These are phyloP conservation scores for Lentinula lateritia DNA, from an alignment of 768 basidiomycete species.

Conservation along the genomic window DNA sequence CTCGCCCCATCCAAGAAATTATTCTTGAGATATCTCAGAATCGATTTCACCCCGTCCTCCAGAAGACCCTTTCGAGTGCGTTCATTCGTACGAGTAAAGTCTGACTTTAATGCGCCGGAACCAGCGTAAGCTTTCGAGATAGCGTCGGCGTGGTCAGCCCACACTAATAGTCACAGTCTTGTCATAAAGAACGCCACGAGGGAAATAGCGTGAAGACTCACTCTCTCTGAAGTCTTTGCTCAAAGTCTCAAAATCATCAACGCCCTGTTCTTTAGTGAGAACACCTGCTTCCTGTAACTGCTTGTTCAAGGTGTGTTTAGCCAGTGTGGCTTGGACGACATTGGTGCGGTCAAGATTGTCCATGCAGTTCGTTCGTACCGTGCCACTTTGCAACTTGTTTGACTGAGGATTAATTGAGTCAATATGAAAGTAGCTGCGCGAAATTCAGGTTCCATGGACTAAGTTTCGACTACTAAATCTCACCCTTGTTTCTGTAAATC, in stretches of 20 bases:
- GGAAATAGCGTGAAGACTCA: conserved; percentile 32
- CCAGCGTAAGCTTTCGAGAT: conserved; percentile 91
- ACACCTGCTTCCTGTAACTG: conserved; percentile 76
- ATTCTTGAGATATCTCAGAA: conserved; percentile 87
- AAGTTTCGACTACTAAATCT: conserved; percentile 12
- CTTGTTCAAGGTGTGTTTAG: conserved; percentile 74
- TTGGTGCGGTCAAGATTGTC: conserved; percentile 96
- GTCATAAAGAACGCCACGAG: neutral
- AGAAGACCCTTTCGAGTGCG: conserved; percentile 75
- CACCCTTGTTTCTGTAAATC: conserved; percentile 69
- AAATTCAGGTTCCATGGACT: neutral
- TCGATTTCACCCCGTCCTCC: conserved; percentile 83
- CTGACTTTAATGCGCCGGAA: conserved; percentile 93
- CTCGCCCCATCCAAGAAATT: conserved; percentile 94
- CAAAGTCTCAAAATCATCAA: conserved; percentile 80
- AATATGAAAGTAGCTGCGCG: conserved; percentile 70
- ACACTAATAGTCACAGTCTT: conserved; percentile 51
- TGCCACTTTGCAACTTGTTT: conserved; percentile 62
- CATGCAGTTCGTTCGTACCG: conserved; percentile 96
- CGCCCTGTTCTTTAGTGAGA: conserved; percentile 57
- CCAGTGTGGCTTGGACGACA: conserved; percentile 89
- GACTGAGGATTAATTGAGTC: conserved; percentile 42
- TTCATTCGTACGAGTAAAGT: conserved; percentile 92
- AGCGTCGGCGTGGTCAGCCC: conserved; percentile 94
- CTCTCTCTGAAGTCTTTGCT: conserved; percentile 84